These are phyloP conservation scores for Termitomyces sp. DNA, from an alignment of 768 basidiomycete genomes.

Conservation along the genomic window DNA sequence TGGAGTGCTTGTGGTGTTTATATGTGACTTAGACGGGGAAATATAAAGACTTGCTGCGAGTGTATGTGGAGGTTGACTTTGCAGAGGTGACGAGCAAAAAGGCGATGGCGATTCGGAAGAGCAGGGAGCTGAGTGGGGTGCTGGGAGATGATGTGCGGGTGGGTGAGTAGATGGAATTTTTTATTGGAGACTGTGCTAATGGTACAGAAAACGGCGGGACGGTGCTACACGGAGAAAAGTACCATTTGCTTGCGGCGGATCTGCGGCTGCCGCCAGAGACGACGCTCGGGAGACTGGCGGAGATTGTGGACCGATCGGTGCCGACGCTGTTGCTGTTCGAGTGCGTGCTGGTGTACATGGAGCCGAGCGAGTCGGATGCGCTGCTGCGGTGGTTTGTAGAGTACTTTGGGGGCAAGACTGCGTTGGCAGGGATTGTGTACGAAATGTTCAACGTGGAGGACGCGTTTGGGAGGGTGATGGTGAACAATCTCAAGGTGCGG, in stretches of 20 bases:
- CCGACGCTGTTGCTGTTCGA: conserved; percentile 90
- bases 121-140: conserved; percentile 44
- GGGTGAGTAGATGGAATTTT: conserved; percentile 25
- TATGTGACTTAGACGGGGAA: conserved; percentile 48
- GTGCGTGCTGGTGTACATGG: conserved; percentile 90
- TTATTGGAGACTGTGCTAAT: conserved; percentile 3
- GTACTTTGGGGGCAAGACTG: conserved; percentile 31
- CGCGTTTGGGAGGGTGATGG: conserved; percentile 90
- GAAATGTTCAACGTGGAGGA: conserved; percentile 93
- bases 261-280: conserved; percentile 55
- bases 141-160: conserved; percentile 46
- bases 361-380: conserved; percentile 47
- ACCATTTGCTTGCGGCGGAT: conserved; percentile 75
- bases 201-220: conserved; percentile 57
- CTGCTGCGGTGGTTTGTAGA: conserved; percentile 73
- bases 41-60: conserved; percentile 39
- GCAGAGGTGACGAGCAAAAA: conserved; percentile 81
- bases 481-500: conserved; percentile 72
- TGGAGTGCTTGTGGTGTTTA: conserved; percentile 7
- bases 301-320: conserved; percentile 50
- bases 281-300: conserved; percentile 28
- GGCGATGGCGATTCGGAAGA: conserved; percentile 72
- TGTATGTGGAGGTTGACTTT: conserved; percentile 91
- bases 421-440: conserved; percentile 66
- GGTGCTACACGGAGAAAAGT: conserved; percentile 46